Percentiles rank a stretch among this genome's conserved stretches.
Evolutionary conservation across 306 rosid genomes (phyloP).

Genomic region (Fragaria ananassa): DNA sequence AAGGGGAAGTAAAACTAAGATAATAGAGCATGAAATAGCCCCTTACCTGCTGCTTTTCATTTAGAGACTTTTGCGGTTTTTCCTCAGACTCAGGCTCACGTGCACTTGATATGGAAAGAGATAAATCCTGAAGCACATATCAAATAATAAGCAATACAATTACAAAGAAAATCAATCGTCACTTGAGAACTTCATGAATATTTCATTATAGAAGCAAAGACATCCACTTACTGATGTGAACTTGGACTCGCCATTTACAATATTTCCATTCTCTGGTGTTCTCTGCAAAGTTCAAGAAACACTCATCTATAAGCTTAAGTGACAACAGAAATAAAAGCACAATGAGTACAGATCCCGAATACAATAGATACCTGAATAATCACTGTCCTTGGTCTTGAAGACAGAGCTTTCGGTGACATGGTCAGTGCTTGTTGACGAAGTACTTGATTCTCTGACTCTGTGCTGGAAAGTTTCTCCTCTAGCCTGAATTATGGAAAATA

Average conservation of each 20-base stretch:
- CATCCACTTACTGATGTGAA: conserved; percentile 50
- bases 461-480: conserved; percentile 91
- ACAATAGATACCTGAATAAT: conserved; percentile 74
- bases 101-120: conserved; percentile 67
- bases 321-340: not conserved
- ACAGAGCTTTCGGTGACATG: conserved; percentile 76
- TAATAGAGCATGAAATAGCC: conserved; percentile 22
- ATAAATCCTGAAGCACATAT: conserved; percentile 55
- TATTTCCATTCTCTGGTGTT: conserved; percentile 86
- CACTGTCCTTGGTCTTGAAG: conserved; percentile 75
- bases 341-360: not conserved
- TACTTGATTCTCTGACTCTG: conserved; percentile 98
- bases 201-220: conserved; percentile 20
- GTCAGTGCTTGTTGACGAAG: conserved; percentile 99
- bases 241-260: conserved; percentile 72
- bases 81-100: conserved; percentile 99
- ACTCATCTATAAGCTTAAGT: conserved; percentile 5
- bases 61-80: conserved; percentile 94
- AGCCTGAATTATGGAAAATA: conserved; percentile 52
- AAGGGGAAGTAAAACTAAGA: conserved; percentile 19
- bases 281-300: conserved; percentile 66
- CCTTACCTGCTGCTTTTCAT: conserved; percentile 95
- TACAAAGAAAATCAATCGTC: conserved; percentile 14
- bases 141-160: conserved; percentile 21
- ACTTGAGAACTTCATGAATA: not conserved